Evolutionary conservation across 768 basidiomycete species (phyloP).

Genomic region (Kwoniella botswanensis): DNA sequence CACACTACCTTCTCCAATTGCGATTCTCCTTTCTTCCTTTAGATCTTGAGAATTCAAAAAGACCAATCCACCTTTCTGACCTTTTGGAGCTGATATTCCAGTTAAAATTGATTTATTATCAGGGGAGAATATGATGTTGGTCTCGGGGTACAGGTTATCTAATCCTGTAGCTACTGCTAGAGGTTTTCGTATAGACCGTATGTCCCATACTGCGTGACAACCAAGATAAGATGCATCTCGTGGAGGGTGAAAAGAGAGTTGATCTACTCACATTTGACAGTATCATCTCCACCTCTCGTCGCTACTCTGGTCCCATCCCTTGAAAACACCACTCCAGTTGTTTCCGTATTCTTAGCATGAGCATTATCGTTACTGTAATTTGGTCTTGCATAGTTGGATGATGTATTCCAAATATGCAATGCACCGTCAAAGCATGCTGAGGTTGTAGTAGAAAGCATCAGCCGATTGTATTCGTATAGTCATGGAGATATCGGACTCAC

Average conservation of each 20-base stretch:
- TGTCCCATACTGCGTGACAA: slow-evolving; percentile 79
- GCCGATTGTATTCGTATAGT: neutral
- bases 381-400: slow-evolving; percentile 90
- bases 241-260: no score
- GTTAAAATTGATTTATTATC: slow-evolving; percentile 89
- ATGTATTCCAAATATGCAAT: slow-evolving; percentile 89
- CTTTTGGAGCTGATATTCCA: slow-evolving; percentile 63
- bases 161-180: slow-evolving; percentile 70
- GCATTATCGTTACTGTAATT: slow-evolving; percentile 84
- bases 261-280: slow-evolving; percentile 74
- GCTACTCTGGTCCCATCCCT: slow-evolving; percentile 83
- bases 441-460: slow-evolving; percentile 9
- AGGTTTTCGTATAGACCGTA: slow-evolving; percentile 88
- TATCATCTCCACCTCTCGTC: slow-evolving; percentile 92
- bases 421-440: slow-evolving; percentile 89
- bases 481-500: slow-evolving; percentile 61
- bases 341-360: slow-evolving; percentile 82
- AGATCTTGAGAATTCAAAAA: slow-evolving; percentile 75
- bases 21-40: slow-evolving; percentile 61
- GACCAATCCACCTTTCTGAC: slow-evolving; percentile 71
- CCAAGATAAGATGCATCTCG: no score
- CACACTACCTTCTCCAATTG: slow-evolving; percentile 62
- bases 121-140: slow-evolving; percentile 93
- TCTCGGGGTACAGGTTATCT: slow-evolving; percentile 82
- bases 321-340: slow-evolving; percentile 84